Conservation (phyloP, 2,329 filamentous ascomycete genomes). For the Diaporthe ampelina region DNA sequence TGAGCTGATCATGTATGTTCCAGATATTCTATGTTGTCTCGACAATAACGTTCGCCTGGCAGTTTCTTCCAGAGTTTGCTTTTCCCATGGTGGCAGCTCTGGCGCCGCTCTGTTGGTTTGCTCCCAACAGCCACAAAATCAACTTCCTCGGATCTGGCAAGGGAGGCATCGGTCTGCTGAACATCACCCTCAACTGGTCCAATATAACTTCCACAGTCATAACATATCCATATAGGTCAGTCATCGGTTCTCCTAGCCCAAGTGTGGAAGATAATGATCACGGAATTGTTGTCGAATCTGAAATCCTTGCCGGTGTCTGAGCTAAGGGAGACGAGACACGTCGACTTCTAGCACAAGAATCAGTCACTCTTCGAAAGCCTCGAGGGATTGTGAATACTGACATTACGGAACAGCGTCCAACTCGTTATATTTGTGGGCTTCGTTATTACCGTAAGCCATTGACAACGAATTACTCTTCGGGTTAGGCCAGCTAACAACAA, state of each 20-base stretch:
- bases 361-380: neutral
- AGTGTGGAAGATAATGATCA: no score
- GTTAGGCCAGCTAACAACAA: neutral
- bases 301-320: neutral
- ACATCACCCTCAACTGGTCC: conserved; percentile 45
- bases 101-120: conserved; percentile 46
- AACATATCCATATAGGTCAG: conserved; percentile 42
- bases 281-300: neutral
- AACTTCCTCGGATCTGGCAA: conserved; percentile 44
- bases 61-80: conserved; percentile 43
- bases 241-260: no score
- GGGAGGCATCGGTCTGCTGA: conserved; percentile 43
- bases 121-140: conserved; percentile 43
- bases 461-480: neutral
- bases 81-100: conserved; percentile 44
- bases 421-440: conserved; percentile 43
- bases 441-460: conserved; percentile 36
- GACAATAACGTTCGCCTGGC: conserved; percentile 41
- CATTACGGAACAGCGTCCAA: conserved; percentile 33
- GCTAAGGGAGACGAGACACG: neutral
- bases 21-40: conserved; percentile 41
- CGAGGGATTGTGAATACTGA: neutral
- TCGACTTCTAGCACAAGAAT: no score
- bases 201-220: conserved; percentile 45
- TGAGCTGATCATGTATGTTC: neutral